Base-by-base conservation (phyloP, 805 yeast species). In the Cyberlindnera galapagoensis region DNA sequence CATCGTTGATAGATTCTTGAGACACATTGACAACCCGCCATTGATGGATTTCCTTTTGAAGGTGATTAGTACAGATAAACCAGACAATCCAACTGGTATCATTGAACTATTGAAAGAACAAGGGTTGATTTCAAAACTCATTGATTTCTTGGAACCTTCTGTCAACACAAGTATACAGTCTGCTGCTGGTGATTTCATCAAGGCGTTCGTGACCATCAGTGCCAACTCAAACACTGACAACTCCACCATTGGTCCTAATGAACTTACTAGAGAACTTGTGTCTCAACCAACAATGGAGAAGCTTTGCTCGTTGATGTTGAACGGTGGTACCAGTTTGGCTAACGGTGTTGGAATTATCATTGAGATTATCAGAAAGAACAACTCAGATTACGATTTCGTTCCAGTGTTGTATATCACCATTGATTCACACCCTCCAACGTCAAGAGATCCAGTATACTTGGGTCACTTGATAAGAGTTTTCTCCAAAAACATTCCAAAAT, bases 331-430 rank as follows among this genome's bases (percentile, higher is more conserved):
- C 21, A 94, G 96, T 2, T 68, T 92, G 43, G 81, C 92, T 22
- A 90, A 88, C 47, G 94, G 95, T 49, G 98, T 92, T 20, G 94
- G 97, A 6, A 86, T 92, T 17, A 76, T 92, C 21, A 90, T 92
- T 46, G 98, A 92, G 59, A 73, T 92, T 25, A 92, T 92, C 36
- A 73, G 98, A 50, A 92, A 92, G 54, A 92, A 92, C 55, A 92
- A 92, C 52, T 85, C 96, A 0, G 98, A 92, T 56, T 92, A 92
- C 57, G 98, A 92, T 59, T 69, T 76, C 29, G 81, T 84, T 29
- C 94, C 94, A 37, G 94, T 94, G 15, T 62, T 83, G 46, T 80
- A 77, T 56, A 79, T 84, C 26, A 77, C 94, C 1, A 57, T 83
- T 40, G 94, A 87, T 37, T 77, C 88, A 16, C 92, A 88, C 49